A percentile compares a stretch with the other conserved stretches of the same genome.
These are phyloP conservation scores for Fraxinus latifolia DNA, from an alignment of 305 asterid genomes.

Conservation along the genomic window DNA sequence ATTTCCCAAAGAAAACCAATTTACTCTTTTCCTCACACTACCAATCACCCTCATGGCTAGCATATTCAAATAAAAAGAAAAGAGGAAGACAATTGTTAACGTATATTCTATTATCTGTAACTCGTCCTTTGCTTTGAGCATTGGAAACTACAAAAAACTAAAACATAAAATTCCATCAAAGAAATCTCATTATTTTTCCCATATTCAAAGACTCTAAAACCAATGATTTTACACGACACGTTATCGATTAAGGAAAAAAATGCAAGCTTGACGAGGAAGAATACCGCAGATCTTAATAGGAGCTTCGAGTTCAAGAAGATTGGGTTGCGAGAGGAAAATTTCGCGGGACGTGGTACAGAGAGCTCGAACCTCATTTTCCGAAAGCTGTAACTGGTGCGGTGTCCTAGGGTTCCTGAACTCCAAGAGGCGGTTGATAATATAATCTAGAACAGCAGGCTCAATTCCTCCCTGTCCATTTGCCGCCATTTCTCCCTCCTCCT, in stretches of 20 bases:
- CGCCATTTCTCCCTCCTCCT: slow-evolving; percentile 34
- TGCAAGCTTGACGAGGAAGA: neutral
- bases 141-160: neutral
- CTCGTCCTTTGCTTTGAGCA: slow-evolving; percentile 4
- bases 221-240: neutral
- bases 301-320: slow-evolving; percentile 84
- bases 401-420: slow-evolving; percentile 74
- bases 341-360: slow-evolving; percentile 67
- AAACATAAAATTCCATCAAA: neutral
- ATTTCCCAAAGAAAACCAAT: neutral
- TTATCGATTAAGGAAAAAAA: neutral
- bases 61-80: neutral
- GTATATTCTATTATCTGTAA: neutral
- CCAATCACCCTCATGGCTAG: neutral
- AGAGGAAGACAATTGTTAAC: neutral
- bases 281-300: slow-evolving; percentile 92
- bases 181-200: neutral
- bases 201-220: neutral
- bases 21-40: neutral
- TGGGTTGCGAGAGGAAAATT: slow-evolving; percentile 79
- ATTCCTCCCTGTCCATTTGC: slow-evolving; percentile 65
- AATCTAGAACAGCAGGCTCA: slow-evolving; percentile 36
- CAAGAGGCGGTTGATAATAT: slow-evolving; percentile 68
- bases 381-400: slow-evolving; percentile 73
- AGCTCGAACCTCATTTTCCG: slow-evolving; percentile 79